phyloP scores from a whole-genome alignment of 108 stramenopile genomes.

The Chaetoceros tenuissimus region DNA sequence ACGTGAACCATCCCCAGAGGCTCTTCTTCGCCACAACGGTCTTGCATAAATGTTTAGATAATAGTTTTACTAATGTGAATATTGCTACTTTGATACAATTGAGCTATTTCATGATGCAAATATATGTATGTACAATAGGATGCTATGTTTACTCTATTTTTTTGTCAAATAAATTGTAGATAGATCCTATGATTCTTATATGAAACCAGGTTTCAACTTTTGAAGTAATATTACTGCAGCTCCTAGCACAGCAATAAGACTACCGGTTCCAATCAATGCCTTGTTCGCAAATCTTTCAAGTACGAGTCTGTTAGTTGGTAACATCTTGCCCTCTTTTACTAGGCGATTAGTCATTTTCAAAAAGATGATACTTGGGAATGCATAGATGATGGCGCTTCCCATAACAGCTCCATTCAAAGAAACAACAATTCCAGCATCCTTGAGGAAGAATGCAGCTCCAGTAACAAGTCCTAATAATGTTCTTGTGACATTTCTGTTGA shows the following conservation, averaged over 20 bases:
- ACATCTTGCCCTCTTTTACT: neutral
- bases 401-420: slow-evolving; percentile 80
- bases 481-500: slow-evolving; percentile 22
- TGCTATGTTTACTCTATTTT: too few species aligned
- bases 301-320: neutral
- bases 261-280: neutral
- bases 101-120: too few species aligned
- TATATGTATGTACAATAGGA: too few species aligned
- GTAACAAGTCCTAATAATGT: slow-evolving; percentile 44
- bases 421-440: slow-evolving; percentile 88
- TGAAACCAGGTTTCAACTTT: neutral
- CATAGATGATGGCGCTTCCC: slow-evolving; percentile 80
- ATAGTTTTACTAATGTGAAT: too few species aligned
- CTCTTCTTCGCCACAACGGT: slow-evolving; percentile 91
- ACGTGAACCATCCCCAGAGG: slow-evolving; percentile 91
- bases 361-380: slow-evolving; percentile 78
- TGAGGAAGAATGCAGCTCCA: slow-evolving; percentile 45
- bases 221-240: neutral
- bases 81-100: too few species aligned
- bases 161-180: too few species aligned
- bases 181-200: too few species aligned
- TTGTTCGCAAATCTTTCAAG: neutral
- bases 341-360: slow-evolving; percentile 12
- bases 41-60: slow-evolving; percentile 44
- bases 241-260: neutral